These are phyloP conservation scores for Isatis lusitanica DNA, from an alignment of 441 rosid species.

Conservation along the genomic window DNA sequence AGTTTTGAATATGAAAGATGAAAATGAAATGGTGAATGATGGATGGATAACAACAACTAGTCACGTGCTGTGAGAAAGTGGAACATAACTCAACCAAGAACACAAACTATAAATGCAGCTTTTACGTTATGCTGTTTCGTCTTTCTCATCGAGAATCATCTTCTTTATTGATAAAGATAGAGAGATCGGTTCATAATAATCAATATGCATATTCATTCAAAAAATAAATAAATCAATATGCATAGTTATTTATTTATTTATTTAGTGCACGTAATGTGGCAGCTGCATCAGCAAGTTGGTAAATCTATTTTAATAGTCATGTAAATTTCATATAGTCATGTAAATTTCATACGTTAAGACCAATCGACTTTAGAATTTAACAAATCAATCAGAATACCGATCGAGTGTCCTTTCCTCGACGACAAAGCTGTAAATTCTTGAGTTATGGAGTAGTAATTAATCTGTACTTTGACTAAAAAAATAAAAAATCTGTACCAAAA, in stretches of 20 bases:
- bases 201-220: too few relatives aligned
- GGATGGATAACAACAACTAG: conserved; percentile 21
- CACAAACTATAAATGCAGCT: conserved; percentile 31
- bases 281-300: not conserved
- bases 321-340: not conserved
- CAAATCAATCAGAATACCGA: not conserved
- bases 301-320: not conserved
- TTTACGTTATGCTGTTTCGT: conserved; percentile 10
- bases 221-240: too few relatives aligned
- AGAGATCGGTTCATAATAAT: not conserved
- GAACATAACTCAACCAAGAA: conserved; percentile 26
- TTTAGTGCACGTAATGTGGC: conserved; percentile 13
- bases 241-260: too few relatives aligned
- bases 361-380: not conserved
- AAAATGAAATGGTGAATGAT: conserved; percentile 9
- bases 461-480: too few relatives aligned
- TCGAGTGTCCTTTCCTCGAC: not conserved
- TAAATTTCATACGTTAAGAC: too few relatives aligned
- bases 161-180: conserved; percentile 16
- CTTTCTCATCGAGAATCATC: conserved; percentile 25
- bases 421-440: not conserved
- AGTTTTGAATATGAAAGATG: not conserved
- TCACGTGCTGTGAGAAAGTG: conserved; percentile 24
- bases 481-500: too few relatives aligned
- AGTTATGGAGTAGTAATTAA: not conserved